These are phyloP conservation scores for Blastomyces silverae DNA, from an alignment of 2,329 filamentous ascomycete genomes.

Conservation along the genomic window DNA sequence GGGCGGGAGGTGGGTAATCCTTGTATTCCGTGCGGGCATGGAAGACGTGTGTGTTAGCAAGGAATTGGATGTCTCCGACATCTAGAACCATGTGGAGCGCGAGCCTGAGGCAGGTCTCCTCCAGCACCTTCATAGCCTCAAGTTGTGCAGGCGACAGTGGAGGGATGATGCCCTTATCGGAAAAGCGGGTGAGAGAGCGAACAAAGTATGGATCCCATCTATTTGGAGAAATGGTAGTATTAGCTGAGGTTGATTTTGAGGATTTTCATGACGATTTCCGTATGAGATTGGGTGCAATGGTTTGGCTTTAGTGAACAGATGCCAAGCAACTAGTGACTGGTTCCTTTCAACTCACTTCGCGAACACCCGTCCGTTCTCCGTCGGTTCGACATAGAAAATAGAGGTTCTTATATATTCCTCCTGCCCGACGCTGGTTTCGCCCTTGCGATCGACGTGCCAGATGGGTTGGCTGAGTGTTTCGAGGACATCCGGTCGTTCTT, in stretches of 20 bases:
- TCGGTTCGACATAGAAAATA: slow-evolving; percentile 70
- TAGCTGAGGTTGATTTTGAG: not conserved
- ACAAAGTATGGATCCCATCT: slow-evolving; percentile 85
- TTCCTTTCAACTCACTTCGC: slow-evolving; percentile 51
- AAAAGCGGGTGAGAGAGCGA: slow-evolving; percentile 66
- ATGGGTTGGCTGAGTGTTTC: slow-evolving; percentile 67
- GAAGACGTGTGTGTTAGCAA: slow-evolving; percentile 71
- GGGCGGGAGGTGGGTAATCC: slow-evolving; percentile 60
- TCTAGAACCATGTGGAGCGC: slow-evolving; percentile 80
- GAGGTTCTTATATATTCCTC: slow-evolving; percentile 65
- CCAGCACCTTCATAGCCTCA: slow-evolving; percentile 62
- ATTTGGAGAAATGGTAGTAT: not conserved
- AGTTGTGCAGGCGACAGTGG: slow-evolving; percentile 61
- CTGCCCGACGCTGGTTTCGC: slow-evolving; percentile 67
- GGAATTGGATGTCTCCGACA: slow-evolving; percentile 80
- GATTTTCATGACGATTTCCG: not conserved
- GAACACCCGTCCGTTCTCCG: slow-evolving; percentile 60
- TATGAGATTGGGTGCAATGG: not conserved
- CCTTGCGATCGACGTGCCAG: slow-evolving; percentile 92
- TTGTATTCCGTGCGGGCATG: slow-evolving; percentile 77
- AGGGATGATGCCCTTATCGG: slow-evolving; percentile 64
- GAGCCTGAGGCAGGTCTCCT: slow-evolving; percentile 66
- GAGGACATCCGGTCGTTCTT: slow-evolving; percentile 69
- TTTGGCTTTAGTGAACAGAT: not conserved
- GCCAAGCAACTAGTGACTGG: not conserved